These are phyloP conservation scores for Wallacemonas rigidus DNA, from an alignment of 208 protist genomes.

Conservation along the genomic window DNA sequence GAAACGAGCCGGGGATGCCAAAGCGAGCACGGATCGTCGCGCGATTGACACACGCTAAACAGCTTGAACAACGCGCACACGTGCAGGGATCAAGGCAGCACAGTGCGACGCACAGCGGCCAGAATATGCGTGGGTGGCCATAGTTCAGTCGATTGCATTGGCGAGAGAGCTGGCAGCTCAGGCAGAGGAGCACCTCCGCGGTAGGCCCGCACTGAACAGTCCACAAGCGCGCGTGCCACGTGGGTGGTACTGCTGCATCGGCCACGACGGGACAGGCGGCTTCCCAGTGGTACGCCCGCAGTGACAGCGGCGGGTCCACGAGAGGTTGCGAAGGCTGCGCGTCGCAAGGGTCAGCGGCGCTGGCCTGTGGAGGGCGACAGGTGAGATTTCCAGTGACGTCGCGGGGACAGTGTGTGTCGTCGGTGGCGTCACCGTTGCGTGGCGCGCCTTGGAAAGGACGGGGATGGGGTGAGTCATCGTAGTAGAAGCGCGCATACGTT, in stretches of 20 bases:
- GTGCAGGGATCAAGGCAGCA: slow-evolving; percentile 19
- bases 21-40: slow-evolving; percentile 21
- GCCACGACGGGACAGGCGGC: not conserved
- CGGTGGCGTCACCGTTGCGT: too few relatives aligned
- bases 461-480: not conserved
- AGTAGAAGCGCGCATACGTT: not conserved
- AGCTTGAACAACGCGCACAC: slow-evolving; percentile 3
- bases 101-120: slow-evolving; percentile 18
- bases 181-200: not conserved
- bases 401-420: too few relatives aligned
- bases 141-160: slow-evolving; percentile 28
- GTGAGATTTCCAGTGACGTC: too few relatives aligned
- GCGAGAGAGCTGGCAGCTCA: slow-evolving; percentile 9
- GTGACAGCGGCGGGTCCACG: not conserved
- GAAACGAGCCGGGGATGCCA: slow-evolving; percentile 22
- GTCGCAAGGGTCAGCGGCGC: too few relatives aligned
- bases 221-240: not conserved
- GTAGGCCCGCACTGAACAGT: not conserved
- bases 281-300: not conserved
- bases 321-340: too few relatives aligned
- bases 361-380: too few relatives aligned
- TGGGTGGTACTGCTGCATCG: not conserved
- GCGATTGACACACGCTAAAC: slow-evolving; percentile 20
- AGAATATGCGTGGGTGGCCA: slow-evolving; percentile 17
- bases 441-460: too few relatives aligned